These are phyloP conservation scores for Pythium insidiosum DNA, from an alignment of 352 stramenopile species.

Conservation along the genomic window DNA sequence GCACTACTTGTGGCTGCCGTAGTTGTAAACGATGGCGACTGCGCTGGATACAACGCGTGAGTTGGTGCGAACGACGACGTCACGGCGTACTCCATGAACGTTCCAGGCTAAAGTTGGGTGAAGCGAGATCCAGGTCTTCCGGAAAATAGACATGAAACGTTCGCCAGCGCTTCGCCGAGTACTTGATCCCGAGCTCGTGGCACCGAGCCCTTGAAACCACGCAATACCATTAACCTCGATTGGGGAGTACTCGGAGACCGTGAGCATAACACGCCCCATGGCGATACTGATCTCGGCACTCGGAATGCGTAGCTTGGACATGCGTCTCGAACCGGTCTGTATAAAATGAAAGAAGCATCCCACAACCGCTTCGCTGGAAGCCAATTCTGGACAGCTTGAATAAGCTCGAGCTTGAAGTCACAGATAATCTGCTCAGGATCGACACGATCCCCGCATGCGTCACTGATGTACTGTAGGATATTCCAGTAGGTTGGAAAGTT, in stretches of 20 bases:
- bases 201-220: neutral
- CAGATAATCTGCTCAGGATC: constrained; percentile 6
- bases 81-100: neutral
- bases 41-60: too few relatives aligned
- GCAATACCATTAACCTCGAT: neutral
- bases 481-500: constrained; percentile 17
- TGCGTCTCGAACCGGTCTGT: constrained; percentile 6
- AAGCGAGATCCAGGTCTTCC: neutral
- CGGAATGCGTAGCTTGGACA: constrained; percentile 5
- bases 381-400: constrained; percentile 3
- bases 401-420: constrained; percentile 11
- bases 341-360: constrained; percentile 18
- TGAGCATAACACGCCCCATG: constrained; percentile 5
- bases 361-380: neutral
- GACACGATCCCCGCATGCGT: constrained; percentile 1
- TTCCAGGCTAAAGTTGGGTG: constrained; percentile 1
- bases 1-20: too few relatives aligned
- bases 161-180: neutral
- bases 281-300: constrained; percentile 5
- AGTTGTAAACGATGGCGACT: too few relatives aligned
- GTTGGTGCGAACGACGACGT: constrained; percentile 1
- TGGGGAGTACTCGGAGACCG: neutral
- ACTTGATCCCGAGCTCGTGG: neutral
- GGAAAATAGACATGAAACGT: constrained; percentile 5
- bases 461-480: constrained; percentile 2